Conservation (phyloP, 345 rosid species). For the Anacardium occidentale region DNA sequence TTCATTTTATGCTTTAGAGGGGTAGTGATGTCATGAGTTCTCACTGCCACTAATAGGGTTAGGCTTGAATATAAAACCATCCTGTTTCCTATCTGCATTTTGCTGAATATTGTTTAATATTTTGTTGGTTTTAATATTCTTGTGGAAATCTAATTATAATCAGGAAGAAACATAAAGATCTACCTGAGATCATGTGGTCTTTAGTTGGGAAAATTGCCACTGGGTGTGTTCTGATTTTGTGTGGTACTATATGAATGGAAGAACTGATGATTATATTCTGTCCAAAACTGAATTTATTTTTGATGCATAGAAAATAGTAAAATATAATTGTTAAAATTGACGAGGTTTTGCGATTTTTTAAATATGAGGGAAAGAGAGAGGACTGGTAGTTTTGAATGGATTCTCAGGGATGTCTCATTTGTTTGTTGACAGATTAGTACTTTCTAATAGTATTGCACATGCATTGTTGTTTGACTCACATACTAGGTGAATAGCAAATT, state of each 20-base stretch:
- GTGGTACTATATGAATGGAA: neutral
- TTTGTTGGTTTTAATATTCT: neutral
- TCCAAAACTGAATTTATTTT: neutral
- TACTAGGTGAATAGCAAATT: constrained; percentile 9
- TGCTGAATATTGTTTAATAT: neutral
- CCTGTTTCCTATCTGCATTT: neutral
- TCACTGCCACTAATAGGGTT: neutral
- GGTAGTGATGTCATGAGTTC: constrained; percentile 1
- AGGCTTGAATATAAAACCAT: neutral
- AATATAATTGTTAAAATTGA: neutral
- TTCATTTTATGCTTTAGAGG: neutral
- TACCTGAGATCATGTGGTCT: neutral
- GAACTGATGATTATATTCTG: neutral
- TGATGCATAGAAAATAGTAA: neutral
- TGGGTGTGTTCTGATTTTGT: neutral
- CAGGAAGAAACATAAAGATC: neutral
- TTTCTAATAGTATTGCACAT: neutral
- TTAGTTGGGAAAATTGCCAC: neutral
- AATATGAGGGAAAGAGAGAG: neutral
- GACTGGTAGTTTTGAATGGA: neutral
- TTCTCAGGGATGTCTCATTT: neutral
- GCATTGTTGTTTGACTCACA: constrained; percentile 6
- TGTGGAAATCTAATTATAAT: neutral
- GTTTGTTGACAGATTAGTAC: neutral
- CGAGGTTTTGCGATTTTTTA: neutral